Evolutionary conservation across 176 grass and related monocot species (phyloP), one percentile per base, ranked within the genome.

Genomic region (Zoysia japonica): DNA sequence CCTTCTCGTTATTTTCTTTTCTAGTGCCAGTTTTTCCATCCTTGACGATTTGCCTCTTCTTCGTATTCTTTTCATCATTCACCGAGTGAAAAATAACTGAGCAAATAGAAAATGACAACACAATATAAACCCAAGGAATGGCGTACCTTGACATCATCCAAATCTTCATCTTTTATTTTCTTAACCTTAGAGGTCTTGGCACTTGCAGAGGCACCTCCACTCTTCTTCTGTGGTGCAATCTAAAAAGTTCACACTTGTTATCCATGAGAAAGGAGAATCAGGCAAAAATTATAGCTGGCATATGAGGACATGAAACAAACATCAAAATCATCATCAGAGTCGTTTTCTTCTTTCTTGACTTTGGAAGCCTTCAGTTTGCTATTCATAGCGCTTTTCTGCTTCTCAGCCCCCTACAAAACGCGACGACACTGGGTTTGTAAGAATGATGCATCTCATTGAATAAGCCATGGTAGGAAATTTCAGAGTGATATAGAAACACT

Each of bases 31-130:
- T 74, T 43, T 67, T 79, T 50, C 6, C 59, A 72, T 46, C 52
- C 48, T 89, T 86, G 11, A 15, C 63, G 71, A 43, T 72, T 38
- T 1, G 74, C 71, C 83, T 77, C 65, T 75, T 93, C 78, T 61
- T 91, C 50, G 16, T 74, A 78, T 82, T 87, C 48, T 80, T 88
- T 55, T 61, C 72, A 65, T 85, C 85, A 76, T 91, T 88, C 74
- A 86, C 50, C 56, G 42, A 61, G 14, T 36, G 11, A 85, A 54
- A 53, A 82, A 74, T 28, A 78, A 82, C 20, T 78, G 20, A 83
- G 55, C 47, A 82, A 62, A 61, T 56, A 28, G 28, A 0, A 57
- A 64, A 61, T 51, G 75, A 64, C 54, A 80, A 46, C 79, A 44
- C 5, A 44, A 63, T n/a, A 70, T 46, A 80, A 74, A 63, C 56